Conservation (phyloP, 805 yeast genomes). For the Suhomyces faveliae region DNA sequence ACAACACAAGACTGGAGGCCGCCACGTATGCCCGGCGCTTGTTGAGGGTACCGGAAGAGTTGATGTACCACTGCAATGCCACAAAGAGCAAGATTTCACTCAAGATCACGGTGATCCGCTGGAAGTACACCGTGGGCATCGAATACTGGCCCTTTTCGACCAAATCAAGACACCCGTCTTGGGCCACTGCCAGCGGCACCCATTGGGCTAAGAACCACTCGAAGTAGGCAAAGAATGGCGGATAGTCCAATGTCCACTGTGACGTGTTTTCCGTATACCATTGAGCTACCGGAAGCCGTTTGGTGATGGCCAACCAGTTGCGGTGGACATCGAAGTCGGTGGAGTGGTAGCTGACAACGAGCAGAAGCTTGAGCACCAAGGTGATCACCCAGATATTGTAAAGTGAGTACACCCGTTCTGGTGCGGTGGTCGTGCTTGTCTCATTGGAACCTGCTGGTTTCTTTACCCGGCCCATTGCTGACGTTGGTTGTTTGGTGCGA, state of each 20-base stretch:
- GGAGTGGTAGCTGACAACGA: conserved; percentile 71
- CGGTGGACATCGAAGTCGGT: conserved; percentile 98
- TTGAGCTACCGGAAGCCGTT: conserved; percentile 62
- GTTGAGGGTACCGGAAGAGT: conserved; percentile 42
- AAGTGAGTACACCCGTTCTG: conserved; percentile 20
- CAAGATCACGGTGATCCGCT: conserved; percentile 73
- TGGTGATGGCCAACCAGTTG: conserved; percentile 93
- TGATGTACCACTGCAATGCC: conserved; percentile 70
- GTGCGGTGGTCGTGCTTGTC: neutral
- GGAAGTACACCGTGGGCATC: conserved; percentile 77
- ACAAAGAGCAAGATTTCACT: conserved; percentile 71
- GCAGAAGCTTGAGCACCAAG: conserved; percentile 33
- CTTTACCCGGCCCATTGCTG: neutral
- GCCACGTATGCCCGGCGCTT: conserved; percentile 63
- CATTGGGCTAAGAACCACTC: conserved; percentile 76
- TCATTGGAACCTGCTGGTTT: neutral
- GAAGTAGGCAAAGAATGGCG: conserved; percentile 96
- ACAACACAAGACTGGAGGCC: conserved; percentile 76
- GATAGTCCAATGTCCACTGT: conserved; percentile 96
- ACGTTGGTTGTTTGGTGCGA: neutral
- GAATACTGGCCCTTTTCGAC: conserved; percentile 67
- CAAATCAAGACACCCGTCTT: conserved; percentile 78
- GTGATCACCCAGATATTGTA: conserved; percentile 37
- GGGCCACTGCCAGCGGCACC: conserved; percentile 59
- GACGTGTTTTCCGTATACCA: conserved; percentile 83